Evolutionary conservation across 2,329 filamentous ascomycete species (phyloP).

Genomic region (Cladosporium colombiae): DNA sequence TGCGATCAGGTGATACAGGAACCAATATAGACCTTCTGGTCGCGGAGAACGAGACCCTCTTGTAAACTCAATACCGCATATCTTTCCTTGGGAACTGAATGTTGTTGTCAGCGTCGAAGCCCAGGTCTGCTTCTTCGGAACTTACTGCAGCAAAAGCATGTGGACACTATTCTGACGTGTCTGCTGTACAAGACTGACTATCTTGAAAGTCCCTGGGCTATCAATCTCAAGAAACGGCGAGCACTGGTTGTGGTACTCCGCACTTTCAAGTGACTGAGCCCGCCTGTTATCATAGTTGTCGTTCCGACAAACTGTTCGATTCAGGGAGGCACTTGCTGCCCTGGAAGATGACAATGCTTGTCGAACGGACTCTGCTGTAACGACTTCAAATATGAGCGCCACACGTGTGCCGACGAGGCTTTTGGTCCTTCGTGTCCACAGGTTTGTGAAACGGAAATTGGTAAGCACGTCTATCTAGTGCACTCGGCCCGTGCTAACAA

Average conservation of each 20-base stretch:
- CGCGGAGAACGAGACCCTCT: neutral
- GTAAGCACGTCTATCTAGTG: neutral
- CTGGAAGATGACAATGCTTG: slow-evolving; percentile 37
- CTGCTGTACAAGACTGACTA: neutral
- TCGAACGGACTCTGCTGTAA: slow-evolving; percentile 39
- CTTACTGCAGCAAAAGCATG: neutral
- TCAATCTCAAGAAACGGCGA: neutral
- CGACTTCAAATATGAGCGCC: slow-evolving; percentile 31
- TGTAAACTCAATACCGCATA: neutral
- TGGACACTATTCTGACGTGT: neutral
- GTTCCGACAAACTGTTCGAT: no score
- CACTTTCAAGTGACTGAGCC: neutral
- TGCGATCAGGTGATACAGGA: neutral
- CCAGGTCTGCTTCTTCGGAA: neutral
- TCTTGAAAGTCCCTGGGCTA: neutral
- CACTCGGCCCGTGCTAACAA: neutral
- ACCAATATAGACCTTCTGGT: neutral
- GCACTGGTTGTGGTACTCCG: neutral
- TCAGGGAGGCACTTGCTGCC: slow-evolving; percentile 37
- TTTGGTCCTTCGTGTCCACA: slow-evolving; percentile 26
- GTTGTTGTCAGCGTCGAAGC: neutral
- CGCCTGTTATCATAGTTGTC: no score
- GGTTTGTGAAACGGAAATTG: neutral
- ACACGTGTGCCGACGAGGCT: slow-evolving; percentile 38
- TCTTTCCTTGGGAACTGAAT: neutral